phyloP scores from a whole-genome alignment of 179 eudicot species.

The Camellia oleifera region DNA sequence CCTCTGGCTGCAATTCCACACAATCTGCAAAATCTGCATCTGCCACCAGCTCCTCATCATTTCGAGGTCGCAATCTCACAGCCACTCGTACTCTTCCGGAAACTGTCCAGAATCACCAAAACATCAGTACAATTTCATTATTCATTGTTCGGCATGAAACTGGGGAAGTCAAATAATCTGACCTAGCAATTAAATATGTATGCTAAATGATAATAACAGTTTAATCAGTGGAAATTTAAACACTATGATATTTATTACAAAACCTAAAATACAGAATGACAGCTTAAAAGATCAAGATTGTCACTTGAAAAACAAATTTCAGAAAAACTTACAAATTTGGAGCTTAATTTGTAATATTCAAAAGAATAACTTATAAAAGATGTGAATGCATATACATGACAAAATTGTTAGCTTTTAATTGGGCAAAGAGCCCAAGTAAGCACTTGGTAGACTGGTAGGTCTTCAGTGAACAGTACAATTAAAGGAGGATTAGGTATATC shows the following conservation, averaged over 20 bases:
- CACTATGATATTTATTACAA: neutral
- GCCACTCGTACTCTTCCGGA: slow-evolving; percentile 96
- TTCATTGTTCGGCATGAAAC: neutral
- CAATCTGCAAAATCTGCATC: slow-evolving; percentile 99
- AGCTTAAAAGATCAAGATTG: neutral
- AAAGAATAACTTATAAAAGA: too few species aligned
- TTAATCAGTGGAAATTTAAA: neutral
- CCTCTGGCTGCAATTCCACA: slow-evolving; percentile 96
- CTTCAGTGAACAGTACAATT: too few species aligned
- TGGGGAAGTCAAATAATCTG: neutral
- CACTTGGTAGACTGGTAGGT: too few species aligned
- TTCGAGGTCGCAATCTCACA: slow-evolving; percentile 92
- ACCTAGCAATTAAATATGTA: neutral
- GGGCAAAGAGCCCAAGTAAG: too few species aligned
- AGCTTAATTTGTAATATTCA: neutral
- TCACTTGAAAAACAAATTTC: neutral
- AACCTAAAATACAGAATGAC: neutral
- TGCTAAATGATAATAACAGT: neutral
- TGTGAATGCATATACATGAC: too few species aligned
- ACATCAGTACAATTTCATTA: neutral
- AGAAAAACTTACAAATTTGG: neutral
- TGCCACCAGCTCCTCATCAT: slow-evolving; percentile 82
- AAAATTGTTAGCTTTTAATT: too few species aligned
- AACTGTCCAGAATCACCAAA: slow-evolving; percentile 29
- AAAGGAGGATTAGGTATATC: too few species aligned